Evolutionary conservation across 306 rosid genomes (phyloP).

Genomic region (Sophora flavescens): DNA sequence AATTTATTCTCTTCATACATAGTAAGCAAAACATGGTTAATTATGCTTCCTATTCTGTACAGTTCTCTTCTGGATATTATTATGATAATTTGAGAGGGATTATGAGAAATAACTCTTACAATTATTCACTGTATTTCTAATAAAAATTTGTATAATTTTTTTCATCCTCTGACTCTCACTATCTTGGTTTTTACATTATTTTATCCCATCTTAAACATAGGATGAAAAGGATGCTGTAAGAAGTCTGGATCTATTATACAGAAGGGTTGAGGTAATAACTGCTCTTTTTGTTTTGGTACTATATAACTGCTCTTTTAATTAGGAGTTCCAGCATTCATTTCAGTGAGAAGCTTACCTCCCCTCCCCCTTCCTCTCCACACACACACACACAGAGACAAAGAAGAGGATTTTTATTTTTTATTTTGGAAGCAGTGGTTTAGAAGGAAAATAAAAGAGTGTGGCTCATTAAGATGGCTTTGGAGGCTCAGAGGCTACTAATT

Average conservation of each 20-base stretch:
- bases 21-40: background rate
- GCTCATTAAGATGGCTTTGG: background rate
- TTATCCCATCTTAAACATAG: slow-evolving; percentile 54
- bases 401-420: no score
- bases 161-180: slow-evolving; percentile 32
- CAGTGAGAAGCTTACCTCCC: background rate
- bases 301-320: slow-evolving; percentile 21
- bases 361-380: background rate
- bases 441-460: background rate
- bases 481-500: background rate
- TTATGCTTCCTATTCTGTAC: slow-evolving; percentile 25
- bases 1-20: slow-evolving; percentile 5
- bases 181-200: slow-evolving; percentile 37
- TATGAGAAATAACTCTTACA: slow-evolving; percentile 18
- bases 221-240: slow-evolving; percentile 94
- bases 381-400: background rate
- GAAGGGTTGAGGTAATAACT: slow-evolving; percentile 88
- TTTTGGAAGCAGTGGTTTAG: background rate
- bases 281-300: slow-evolving; percentile 5
- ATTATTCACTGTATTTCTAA: slow-evolving; percentile 21
- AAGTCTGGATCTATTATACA: slow-evolving; percentile 86
- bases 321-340: slow-evolving; percentile 14
- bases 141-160: background rate
- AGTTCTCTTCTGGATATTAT: slow-evolving; percentile 32
- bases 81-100: slow-evolving; percentile 39